These are phyloP conservation scores for Colletotrichum spaethianum DNA, from an alignment of 2,329 filamentous ascomycete species.

Conservation along the genomic window DNA sequence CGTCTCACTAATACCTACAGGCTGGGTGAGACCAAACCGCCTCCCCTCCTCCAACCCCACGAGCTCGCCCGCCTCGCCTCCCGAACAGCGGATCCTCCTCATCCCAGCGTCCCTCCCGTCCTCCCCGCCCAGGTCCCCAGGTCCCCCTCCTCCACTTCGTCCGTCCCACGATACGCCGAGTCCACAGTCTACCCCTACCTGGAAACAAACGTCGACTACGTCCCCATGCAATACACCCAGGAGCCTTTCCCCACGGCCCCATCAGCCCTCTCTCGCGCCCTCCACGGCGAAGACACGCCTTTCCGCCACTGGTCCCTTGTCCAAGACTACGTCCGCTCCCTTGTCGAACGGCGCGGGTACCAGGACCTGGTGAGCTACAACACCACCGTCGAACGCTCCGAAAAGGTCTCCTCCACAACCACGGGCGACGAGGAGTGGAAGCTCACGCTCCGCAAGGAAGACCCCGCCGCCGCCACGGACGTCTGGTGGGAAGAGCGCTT, in stretches of 20 bases:
- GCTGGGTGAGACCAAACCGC: conserved; percentile 56
- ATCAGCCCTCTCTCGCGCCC: conserved; percentile 47
- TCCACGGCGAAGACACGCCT: conserved; percentile 70
- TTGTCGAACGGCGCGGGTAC: conserved; percentile 69
- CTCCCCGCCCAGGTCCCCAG: conserved; percentile 63
- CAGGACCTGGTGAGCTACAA: conserved; percentile 66
- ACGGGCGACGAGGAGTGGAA: conserved; percentile 60
- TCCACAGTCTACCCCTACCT: conserved; percentile 74
- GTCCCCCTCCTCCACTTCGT: conserved; percentile 44
- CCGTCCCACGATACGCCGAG: conserved; percentile 67
- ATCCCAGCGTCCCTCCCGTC: conserved; percentile 58
- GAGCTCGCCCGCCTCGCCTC: conserved; percentile 61
- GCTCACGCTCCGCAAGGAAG: conserved; percentile 62
- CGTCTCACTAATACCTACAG: conserved; percentile 46
- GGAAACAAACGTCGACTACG: conserved; percentile 73
- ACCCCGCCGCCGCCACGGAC: conserved; percentile 52
- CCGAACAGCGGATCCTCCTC: conserved; percentile 63
- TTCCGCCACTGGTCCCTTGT: conserved; percentile 74
- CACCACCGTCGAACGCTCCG: conserved; percentile 73
- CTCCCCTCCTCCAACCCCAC: conserved; percentile 53
- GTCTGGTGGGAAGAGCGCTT: conserved; percentile 76
- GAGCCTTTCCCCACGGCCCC: conserved; percentile 64
- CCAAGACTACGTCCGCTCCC: conserved; percentile 64
- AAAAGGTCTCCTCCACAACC: conserved; percentile 54
- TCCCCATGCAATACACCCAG: conserved; percentile 73